These are phyloP conservation scores for Suillus clintonianus DNA, from an alignment of 768 basidiomycete genomes.

Conservation along the genomic window DNA sequence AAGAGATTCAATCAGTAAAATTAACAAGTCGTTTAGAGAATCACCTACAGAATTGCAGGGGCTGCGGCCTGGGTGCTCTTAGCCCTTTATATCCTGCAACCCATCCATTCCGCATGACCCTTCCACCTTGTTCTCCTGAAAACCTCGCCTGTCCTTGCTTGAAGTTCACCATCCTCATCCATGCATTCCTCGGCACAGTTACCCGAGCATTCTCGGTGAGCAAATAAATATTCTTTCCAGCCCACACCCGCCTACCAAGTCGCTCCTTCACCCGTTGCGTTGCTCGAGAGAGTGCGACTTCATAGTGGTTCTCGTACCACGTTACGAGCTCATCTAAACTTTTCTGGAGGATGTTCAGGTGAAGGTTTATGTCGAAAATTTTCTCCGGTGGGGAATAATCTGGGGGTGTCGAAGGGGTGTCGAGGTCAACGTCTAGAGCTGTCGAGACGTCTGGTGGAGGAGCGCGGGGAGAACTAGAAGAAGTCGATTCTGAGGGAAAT, in stretches of 20 bases:
- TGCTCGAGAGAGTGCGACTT: constrained; percentile 51
- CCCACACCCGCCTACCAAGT: constrained; percentile 79
- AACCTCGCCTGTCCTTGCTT: constrained; percentile 9
- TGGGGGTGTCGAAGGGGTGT: constrained; percentile 21
- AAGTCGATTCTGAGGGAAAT: constrained; percentile 8
- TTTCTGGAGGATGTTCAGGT: constrained; percentile 55
- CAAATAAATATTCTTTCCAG: constrained; percentile 56
- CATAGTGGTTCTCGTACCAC: constrained; percentile 38
- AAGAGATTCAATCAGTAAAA: neutral
- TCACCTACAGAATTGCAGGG: constrained; percentile 1
- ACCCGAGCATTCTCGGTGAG: constrained; percentile 29
- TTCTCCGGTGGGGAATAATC: constrained; percentile 23
- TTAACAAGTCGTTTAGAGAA: neutral
- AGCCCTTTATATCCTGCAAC: neutral
- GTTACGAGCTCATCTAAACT: constrained; percentile 53
- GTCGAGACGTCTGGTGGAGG: constrained; percentile 19
- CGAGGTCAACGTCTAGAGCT: constrained; percentile 23
- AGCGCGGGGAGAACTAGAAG: constrained; percentile 8
- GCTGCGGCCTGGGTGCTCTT: neutral
- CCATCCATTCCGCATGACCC: constrained; percentile 1
- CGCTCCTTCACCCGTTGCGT: constrained; percentile 70
- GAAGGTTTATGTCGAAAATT: constrained; percentile 52
- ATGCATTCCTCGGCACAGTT: constrained; percentile 43
- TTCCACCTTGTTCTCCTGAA: neutral
- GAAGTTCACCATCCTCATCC: constrained; percentile 56